phyloP scores from a whole-genome alignment of 495 filamentous ascomycete species.

The Hypoxylon lienhwacheense region DNA sequence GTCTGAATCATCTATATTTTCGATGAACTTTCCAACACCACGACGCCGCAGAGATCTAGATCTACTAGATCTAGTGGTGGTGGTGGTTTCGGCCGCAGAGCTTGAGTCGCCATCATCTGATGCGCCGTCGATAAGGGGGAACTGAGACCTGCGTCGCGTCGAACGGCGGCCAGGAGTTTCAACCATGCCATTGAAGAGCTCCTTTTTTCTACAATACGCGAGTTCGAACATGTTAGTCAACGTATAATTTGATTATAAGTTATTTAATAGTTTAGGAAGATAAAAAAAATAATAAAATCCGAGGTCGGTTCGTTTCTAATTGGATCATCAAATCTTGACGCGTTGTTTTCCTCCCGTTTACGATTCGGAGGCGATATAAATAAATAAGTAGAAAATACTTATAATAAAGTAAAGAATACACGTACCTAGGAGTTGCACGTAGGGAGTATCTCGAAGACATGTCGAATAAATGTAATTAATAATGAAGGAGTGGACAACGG shows the following conservation, averaged over 20 bases:
- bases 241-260: background rate
- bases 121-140: constrained; percentile 38
- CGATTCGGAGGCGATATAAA: background rate
- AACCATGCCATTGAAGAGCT: constrained; percentile 56
- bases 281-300: background rate
- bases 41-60: constrained; percentile 41
- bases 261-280: background rate
- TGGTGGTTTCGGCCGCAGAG: constrained; percentile 44
- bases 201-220: constrained; percentile 47
- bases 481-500: constrained; percentile 30
- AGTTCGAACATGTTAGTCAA: background rate
- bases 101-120: constrained; percentile 52
- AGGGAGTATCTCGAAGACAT: constrained; percentile 40
- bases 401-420: background rate
- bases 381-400: background rate
- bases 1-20: constrained; percentile 48
- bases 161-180: constrained; percentile 47
- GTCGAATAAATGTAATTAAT: background rate
- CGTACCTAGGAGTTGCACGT: constrained; percentile 41
- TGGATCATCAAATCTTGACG: no score
- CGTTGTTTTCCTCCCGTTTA: background rate
- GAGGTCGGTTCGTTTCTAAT: no score
- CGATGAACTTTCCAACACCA: constrained; percentile 47
- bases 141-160: constrained; percentile 48
- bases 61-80: constrained; percentile 18